Evolutionary conservation across 441 rosid species (phyloP).

Genomic region (Erodium moschatum): DNA sequence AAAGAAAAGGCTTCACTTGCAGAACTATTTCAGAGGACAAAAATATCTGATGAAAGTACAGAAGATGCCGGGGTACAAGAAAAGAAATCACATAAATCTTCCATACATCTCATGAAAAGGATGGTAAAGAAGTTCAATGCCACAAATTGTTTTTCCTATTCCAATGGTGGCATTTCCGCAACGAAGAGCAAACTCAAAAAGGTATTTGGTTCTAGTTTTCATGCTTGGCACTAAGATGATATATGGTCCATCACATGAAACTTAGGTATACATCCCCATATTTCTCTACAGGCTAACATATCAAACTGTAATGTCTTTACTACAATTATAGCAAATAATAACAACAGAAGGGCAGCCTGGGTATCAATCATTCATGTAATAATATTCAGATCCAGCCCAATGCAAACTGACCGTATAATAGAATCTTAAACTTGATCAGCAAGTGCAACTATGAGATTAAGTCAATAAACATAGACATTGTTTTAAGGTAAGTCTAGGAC

Average conservation of each 20-base stretch:
- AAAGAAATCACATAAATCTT: neutral
- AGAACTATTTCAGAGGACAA: constrained; percentile 9
- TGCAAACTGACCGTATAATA: neutral
- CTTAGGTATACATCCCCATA: too few species aligned
- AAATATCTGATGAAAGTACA: neutral
- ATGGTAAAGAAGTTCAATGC: constrained; percentile 7
- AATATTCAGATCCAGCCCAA: neutral
- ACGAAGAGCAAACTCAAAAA: constrained; percentile 2
- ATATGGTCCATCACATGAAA: neutral
- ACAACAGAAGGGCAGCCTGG: neutral
- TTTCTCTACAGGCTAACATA: too few species aligned
- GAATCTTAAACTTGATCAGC: neutral
- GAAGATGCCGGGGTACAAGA: neutral
- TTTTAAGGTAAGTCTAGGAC: neutral
- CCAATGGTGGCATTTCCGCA: constrained; percentile 2
- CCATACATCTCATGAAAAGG: constrained; percentile 5
- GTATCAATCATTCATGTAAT: neutral
- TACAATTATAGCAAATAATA: neutral
- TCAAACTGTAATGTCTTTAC: neutral
- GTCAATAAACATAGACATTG: neutral
- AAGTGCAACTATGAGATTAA: too few species aligned
- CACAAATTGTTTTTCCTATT: neutral
- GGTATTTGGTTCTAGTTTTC: constrained; percentile 6
- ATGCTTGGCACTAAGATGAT: neutral
- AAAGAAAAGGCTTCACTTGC: constrained; percentile 37